phyloP scores from a whole-genome alignment of 352 stramenopile genomes.

The Elongisporangium undulatum region DNA sequence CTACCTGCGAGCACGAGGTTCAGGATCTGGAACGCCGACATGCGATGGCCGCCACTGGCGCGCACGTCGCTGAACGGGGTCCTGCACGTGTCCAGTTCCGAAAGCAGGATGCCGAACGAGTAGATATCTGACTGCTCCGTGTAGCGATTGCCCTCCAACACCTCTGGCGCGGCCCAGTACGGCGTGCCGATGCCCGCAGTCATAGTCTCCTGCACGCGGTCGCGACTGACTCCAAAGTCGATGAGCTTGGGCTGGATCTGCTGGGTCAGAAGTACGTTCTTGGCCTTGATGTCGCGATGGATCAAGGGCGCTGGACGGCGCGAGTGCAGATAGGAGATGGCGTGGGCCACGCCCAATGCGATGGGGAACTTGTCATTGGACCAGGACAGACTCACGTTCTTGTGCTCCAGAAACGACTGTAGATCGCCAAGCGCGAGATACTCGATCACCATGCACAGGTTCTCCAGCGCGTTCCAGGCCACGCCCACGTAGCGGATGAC shows the following conservation, averaged over 20 bases:
- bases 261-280: constrained; percentile 70
- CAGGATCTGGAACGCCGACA: constrained; percentile 48
- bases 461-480: constrained; percentile 40
- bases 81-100: constrained; percentile 40
- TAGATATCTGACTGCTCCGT: constrained; percentile 71
- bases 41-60: constrained; percentile 6
- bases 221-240: constrained; percentile 37
- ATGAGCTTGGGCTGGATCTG: constrained; percentile 27
- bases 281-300: constrained; percentile 75
- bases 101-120: constrained; percentile 57
- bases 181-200: constrained; percentile 42
- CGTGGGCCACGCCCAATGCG: constrained; percentile 28
- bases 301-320: constrained; percentile 33
- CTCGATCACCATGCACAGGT: constrained; percentile 47
- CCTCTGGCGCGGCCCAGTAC: constrained; percentile 66
- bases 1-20: constrained; percentile 32
- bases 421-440: constrained; percentile 47
- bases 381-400: constrained; percentile 25
- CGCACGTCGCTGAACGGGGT: constrained; percentile 22
- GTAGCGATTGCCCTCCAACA: constrained; percentile 50
- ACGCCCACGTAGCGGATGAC: constrained; percentile 46
- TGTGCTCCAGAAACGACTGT: constrained; percentile 29
- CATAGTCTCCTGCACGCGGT: constrained; percentile 22
- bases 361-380: constrained; percentile 29
- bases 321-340: constrained; percentile 32